Conservation (phyloP, 345 rosid species). For the Punica granatum region DNA sequence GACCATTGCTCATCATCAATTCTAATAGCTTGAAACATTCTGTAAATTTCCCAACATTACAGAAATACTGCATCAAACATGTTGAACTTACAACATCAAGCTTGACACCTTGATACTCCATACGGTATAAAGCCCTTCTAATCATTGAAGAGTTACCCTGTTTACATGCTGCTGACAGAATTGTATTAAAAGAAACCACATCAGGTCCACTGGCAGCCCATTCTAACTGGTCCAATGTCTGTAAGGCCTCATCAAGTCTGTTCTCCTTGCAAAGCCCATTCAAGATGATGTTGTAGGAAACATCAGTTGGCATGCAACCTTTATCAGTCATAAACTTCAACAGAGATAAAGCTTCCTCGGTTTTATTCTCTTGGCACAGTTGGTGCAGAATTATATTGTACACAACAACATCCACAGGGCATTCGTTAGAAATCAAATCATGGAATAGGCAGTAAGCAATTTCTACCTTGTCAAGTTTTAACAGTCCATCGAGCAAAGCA, state of each 20-base stretch:
- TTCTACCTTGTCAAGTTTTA: slow-evolving; percentile 17
- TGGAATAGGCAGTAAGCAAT: slow-evolving; percentile 14
- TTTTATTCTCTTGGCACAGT: slow-evolving; percentile 20
- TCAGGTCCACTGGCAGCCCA: slow-evolving; percentile 30
- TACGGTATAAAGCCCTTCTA: slow-evolving; percentile 16
- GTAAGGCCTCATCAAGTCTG: slow-evolving; percentile 20
- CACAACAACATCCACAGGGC: slow-evolving; percentile 20
- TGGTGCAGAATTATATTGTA: slow-evolving; percentile 26
- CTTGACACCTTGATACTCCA: slow-evolving; percentile 21
- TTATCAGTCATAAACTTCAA: slow-evolving; percentile 19
- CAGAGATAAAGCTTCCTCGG: slow-evolving; percentile 25
- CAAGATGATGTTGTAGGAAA: slow-evolving; percentile 28
- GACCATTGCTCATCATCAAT: slow-evolving; percentile 19
- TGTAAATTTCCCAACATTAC: slow-evolving; percentile 18
- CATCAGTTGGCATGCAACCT: slow-evolving; percentile 23
- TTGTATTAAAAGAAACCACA: slow-evolving; percentile 27
- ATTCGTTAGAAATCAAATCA: slow-evolving; percentile 20
- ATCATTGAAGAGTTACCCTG: slow-evolving; percentile 19
- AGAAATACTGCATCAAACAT: slow-evolving; percentile 25
- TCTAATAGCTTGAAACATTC: slow-evolving; percentile 19
- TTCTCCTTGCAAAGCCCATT: slow-evolving; percentile 29
- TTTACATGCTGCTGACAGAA: slow-evolving; percentile 29
- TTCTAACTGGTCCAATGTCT: slow-evolving; percentile 20
- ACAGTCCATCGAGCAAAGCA: slow-evolving; percentile 28
- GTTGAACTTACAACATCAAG: slow-evolving; percentile 18